Conservation (phyloP, 2,329 filamentous ascomycete genomes). For the Ustulina deusta region DNA sequence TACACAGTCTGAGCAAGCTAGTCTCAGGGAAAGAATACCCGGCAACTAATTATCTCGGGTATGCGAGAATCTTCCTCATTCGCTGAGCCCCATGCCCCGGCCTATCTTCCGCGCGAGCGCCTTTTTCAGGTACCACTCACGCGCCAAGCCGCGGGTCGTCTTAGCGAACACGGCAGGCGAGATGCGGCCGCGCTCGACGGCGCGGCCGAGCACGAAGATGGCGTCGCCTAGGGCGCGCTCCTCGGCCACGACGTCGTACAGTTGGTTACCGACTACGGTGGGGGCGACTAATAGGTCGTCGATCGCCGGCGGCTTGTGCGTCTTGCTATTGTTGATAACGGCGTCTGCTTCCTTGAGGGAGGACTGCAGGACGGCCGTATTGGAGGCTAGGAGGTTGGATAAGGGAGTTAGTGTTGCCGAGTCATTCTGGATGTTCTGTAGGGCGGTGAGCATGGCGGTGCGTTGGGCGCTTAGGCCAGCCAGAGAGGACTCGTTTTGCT, state of each 20-base stretch:
- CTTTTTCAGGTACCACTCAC: conserved; percentile 88
- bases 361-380: conserved; percentile 81
- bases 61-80: conserved; percentile 39
- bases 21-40: not conserved
- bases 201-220: conserved; percentile 82
- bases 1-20: not conserved
- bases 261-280: conserved; percentile 90
- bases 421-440: conserved; percentile 79
- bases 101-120: conserved; percentile 83
- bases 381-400: conserved; percentile 76
- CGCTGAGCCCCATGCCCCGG: conserved; percentile 75
- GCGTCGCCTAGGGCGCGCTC: conserved; percentile 88
- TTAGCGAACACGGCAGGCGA: conserved; percentile 80
- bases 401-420: conserved; percentile 77
- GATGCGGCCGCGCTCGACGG: conserved; percentile 78
- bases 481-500: conserved; percentile 80
- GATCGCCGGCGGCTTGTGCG: conserved; percentile 77
- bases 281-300: conserved; percentile 95
- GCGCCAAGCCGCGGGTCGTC: conserved; percentile 77
- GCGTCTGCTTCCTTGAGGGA: conserved; percentile 82
- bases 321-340: conserved; percentile 78
- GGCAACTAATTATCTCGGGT: not conserved
- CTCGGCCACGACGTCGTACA: conserved; percentile 90
- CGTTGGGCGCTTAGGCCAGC: conserved; percentile 83
- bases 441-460: conserved; percentile 77